phyloP scores from a whole-genome alignment of 2,329 filamentous ascomycete species.

The Fragosphaeria purpurea region DNA sequence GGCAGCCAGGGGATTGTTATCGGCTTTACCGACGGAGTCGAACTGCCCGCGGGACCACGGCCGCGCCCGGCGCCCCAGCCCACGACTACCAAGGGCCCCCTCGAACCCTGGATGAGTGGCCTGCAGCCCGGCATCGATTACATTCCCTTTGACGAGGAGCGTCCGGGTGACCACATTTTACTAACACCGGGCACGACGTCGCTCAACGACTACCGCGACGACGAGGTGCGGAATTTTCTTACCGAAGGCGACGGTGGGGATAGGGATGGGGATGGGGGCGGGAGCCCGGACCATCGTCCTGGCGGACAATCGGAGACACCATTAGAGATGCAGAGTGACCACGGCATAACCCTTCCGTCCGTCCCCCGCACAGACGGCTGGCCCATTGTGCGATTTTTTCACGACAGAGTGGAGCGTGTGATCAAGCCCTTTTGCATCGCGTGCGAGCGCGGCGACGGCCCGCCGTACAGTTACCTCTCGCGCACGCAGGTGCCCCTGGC shows the following conservation, averaged over 20 bases:
- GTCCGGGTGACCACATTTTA: neutral
- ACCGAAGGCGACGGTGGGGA: slow-evolving; percentile 19
- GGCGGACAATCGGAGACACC: too few relatives aligned
- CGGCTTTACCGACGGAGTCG: slow-evolving; percentile 28
- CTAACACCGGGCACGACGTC: neutral
- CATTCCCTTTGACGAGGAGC: neutral
- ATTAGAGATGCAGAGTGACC: too few relatives aligned
- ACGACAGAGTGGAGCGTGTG: slow-evolving; percentile 28
- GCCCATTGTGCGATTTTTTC: slow-evolving; percentile 26
- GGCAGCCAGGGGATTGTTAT: slow-evolving; percentile 36
- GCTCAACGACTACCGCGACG: neutral
- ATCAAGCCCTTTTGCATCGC: slow-evolving; percentile 43
- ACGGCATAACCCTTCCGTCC: too few relatives aligned
- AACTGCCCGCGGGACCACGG: neutral
- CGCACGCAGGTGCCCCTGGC: slow-evolving; percentile 53
- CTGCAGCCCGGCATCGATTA: neutral
- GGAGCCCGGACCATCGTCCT: too few relatives aligned
- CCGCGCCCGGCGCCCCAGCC: too few relatives aligned
- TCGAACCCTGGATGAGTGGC: neutral
- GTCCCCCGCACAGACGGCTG: neutral
- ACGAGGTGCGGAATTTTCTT: slow-evolving; percentile 18
- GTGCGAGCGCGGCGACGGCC: slow-evolving; percentile 32
- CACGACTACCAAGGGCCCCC: too few relatives aligned
- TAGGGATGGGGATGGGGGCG: too few relatives aligned
- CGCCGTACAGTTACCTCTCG: slow-evolving; percentile 36